Conservation (phyloP, 2,329 filamentous ascomycete species). For the Nemania bipapillata region DNA sequence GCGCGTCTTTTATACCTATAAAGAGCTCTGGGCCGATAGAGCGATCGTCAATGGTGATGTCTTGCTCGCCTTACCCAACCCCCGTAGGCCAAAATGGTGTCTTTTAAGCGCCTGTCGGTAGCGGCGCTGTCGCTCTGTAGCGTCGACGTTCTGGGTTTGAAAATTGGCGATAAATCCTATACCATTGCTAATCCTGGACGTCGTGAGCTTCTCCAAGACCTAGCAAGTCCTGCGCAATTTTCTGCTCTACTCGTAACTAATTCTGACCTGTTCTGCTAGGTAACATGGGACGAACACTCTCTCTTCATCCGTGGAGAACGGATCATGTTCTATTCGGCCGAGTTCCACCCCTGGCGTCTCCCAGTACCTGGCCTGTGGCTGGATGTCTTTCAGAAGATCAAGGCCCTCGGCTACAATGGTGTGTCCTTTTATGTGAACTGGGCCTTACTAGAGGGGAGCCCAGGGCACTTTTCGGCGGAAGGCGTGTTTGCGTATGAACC, state of each 20-base stretch:
- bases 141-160: slow-evolving; percentile 9
- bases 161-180: slow-evolving; percentile 23
- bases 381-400: slow-evolving; percentile 85
- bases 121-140: slow-evolving; percentile 14
- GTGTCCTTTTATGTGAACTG: slow-evolving; percentile 84
- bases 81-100: slow-evolving; percentile 25
- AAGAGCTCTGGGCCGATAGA: not conserved
- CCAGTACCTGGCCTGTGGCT: slow-evolving; percentile 65
- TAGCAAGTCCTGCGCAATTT: slow-evolving; percentile 16
- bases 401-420: slow-evolving; percentile 80
- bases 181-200: slow-evolving; percentile 23
- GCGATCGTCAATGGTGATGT: not conserved
- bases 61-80: not conserved
- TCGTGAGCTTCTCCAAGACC: slow-evolving; percentile 29
- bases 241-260: not conserved
- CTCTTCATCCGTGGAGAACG: slow-evolving; percentile 76
- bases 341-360: slow-evolving; percentile 74
- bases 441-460: slow-evolving; percentile 79
- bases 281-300: slow-evolving; percentile 79
- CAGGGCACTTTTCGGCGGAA: slow-evolving; percentile 73
- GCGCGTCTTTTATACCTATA: slow-evolving; percentile 5
- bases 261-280: slow-evolving; percentile 42
- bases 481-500: slow-evolving; percentile 78
- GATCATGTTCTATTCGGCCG: slow-evolving; percentile 76
- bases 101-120: slow-evolving; percentile 15